Percentiles rank a stretch among this genome's conserved stretches.
These are phyloP conservation scores for Sporobolomyces roseus DNA, from an alignment of 768 basidiomycete genomes.

Conservation along the genomic window DNA sequence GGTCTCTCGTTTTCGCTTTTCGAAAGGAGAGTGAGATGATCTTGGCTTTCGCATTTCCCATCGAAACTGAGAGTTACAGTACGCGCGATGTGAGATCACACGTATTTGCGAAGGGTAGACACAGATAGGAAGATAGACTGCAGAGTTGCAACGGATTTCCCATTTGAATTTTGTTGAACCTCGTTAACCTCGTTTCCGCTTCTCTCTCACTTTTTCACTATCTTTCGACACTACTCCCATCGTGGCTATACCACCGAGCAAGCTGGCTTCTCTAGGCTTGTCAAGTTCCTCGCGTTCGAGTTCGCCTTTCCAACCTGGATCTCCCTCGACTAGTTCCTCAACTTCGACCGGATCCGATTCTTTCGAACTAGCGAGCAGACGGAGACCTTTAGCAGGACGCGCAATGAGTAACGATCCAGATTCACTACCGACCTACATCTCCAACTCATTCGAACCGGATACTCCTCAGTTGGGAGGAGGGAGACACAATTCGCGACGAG, in stretches of 20 bases:
- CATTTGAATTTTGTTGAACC: no score
- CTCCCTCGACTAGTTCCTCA: constrained; percentile 19
- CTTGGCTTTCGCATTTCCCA: no score
- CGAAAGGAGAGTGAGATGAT: no score
- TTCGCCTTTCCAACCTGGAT: constrained; percentile 12
- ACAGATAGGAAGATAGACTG: no score
- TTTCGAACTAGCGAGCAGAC: constrained; percentile 5
- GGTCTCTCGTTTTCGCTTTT: no score
- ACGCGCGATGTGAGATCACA: no score
- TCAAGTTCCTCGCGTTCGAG: constrained; percentile 5
- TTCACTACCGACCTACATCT: constrained; percentile 28
- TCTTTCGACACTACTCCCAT: background rate
- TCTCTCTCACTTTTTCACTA: background rate
- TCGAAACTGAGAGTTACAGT: no score
- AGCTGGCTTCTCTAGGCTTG: constrained; percentile 16
- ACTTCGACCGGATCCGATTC: constrained; percentile 21
- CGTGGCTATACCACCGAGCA: constrained; percentile 18
- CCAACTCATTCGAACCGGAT: constrained; percentile 24
- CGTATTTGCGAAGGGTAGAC: no score
- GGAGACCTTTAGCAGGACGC: constrained; percentile 7
- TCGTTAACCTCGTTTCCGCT: background rate
- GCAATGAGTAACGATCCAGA: constrained; percentile 19
- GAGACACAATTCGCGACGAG: constrained; percentile 14
- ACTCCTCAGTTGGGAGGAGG: constrained; percentile 17
- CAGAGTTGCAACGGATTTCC: no score